Base-by-base conservation (phyloP, 768 basidiomycete species). In the Mycena polygramma region DNA sequence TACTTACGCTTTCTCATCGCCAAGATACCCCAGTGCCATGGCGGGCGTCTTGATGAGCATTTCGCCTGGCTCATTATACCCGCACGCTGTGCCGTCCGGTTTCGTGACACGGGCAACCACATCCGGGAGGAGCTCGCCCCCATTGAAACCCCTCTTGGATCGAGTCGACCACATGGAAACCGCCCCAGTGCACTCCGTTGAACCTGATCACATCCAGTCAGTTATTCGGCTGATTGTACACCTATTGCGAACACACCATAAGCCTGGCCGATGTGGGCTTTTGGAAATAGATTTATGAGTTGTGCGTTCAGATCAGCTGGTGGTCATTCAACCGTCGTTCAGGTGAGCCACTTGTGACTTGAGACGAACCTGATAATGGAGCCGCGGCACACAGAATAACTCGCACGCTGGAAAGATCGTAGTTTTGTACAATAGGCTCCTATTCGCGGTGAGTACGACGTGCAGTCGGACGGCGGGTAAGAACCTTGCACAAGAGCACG, bases 121-220 rank as follows among this genome's bases (percentile, higher is more conserved):
- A 5, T 85, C 85, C 2, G 83, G 81, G 14, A 85, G 63, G 39
- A 87, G 75, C 58, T 81, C 81, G 2, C 86, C 86, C 5, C 79
- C 82, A 63, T 81, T 79, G 75, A 81, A 74, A 75, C 81, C 71
- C 74, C 72, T 72, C 70, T 79, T 77, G 2, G 39, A 30, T 49
- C 66, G 57, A 24, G 41, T 75, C 77, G 73, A 46, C 77, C 36
- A 77, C 66, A 52, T 80, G 79, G 75, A 82, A 80, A 85, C 78
- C 10, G 81, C 74, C 2, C 83, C 83, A 55, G 79, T 75, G 9
- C 83, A 77, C 71, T 88, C 87, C 0, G 87, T 88, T 79, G 84
- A 77, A 8, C 87, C 86, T 86, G 61, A 2, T 19, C 20, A 36
- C 7, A 46, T 0, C 4, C 14, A 24, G 15, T 52, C 39, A 46